Evolutionary conservation across 202 grass and related monocot genomes (phyloP), one percentile per base, ranked within the genome.

Genomic region (Setaria italica): DNA sequence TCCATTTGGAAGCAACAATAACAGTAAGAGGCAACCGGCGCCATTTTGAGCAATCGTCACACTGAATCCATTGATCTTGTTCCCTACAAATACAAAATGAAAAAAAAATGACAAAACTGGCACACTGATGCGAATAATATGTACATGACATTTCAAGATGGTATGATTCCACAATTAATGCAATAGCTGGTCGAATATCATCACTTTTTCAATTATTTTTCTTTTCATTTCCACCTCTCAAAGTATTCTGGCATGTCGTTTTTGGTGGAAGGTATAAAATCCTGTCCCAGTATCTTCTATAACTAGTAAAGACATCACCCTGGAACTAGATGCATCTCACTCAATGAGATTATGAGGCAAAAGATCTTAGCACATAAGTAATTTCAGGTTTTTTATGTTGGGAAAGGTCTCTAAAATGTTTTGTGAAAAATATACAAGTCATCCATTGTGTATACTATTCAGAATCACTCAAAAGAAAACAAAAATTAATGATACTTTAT

Each of bases 11-110:
- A 45, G 91, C 90, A 90, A 97, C 66, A 90, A 97, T 89, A 85
- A 99, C 81, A 90, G 91, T 90, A 82, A 94, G 85, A 74, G 97
- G 92, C 84, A 99, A 34, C 51, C 90, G 80, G 7, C 97, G 97
- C 97, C 97, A 99, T 91, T 97, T 99, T 69, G 76, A 92, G 80
- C 97, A 99, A 79, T 97, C 94, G 3, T 99, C 94, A 60, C 97
- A 99, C n/a, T 99, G 97, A 77, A 94, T 95, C 97, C 94, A 99
- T 90, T 99, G 97, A 82, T 99, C 94, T 89, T 94, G 94, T 81
- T 99, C 97, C 89, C 97, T 97, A 79, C 66, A 74, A 75, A 55
- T 58, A 63, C 6, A 67, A 59, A 72, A 84, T 50, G 13, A 12
- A 49, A 16, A 81, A 66, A 72, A 81, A 85, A 17, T 85, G 64